phyloP scores from a whole-genome alignment of 352 stramenopile species.

The Phytophthora fragariaefolia region DNA sequence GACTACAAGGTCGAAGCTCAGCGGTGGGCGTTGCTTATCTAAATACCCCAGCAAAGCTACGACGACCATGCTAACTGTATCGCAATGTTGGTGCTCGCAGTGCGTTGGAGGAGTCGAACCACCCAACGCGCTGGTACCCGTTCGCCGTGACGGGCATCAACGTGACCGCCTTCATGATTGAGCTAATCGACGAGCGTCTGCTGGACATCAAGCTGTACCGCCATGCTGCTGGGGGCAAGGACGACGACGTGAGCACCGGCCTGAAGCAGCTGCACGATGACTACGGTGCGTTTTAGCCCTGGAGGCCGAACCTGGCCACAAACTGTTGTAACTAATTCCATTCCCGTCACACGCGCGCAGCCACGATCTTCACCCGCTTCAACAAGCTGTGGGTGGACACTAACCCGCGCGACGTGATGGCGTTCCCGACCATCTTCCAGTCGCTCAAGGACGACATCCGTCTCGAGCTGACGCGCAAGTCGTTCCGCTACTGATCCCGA shows the following conservation, averaged over 20 bases:
- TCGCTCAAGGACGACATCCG: slow-evolving; percentile 78
- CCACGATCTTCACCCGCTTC: slow-evolving; percentile 82
- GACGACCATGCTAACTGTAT: neutral
- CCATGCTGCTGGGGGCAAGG: slow-evolving; percentile 26
- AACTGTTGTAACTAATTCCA: neutral
- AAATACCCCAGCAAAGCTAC: neutral
- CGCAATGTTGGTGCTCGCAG: slow-evolving; percentile 32
- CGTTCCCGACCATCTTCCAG: slow-evolving; percentile 85
- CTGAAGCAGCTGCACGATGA: slow-evolving; percentile 71
- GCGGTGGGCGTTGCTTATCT: slow-evolving; percentile 43
- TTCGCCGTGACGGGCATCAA: slow-evolving; percentile 90
- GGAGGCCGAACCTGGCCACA: neutral
- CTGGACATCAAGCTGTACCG: slow-evolving; percentile 81
- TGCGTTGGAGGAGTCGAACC: slow-evolving; percentile 81
- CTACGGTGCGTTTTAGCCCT: slow-evolving; percentile 67
- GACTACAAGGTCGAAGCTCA: slow-evolving; percentile 81
- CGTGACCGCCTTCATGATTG: slow-evolving; percentile 82
- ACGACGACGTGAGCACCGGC: slow-evolving; percentile 45
- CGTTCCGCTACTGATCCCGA: slow-evolving; percentile 68
- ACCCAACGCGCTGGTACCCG: slow-evolving; percentile 86
- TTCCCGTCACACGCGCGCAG: slow-evolving; percentile 27
- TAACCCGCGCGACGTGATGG: slow-evolving; percentile 87
- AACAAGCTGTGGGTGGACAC: slow-evolving; percentile 85
- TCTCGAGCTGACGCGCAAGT: slow-evolving; percentile 55
- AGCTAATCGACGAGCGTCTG: slow-evolving; percentile 76